Percentiles rank a stretch among this genome's conserved stretches.
Conservation (phyloP, 148 eudicot genomes). For the Fagopyrum tataricum region DNA sequence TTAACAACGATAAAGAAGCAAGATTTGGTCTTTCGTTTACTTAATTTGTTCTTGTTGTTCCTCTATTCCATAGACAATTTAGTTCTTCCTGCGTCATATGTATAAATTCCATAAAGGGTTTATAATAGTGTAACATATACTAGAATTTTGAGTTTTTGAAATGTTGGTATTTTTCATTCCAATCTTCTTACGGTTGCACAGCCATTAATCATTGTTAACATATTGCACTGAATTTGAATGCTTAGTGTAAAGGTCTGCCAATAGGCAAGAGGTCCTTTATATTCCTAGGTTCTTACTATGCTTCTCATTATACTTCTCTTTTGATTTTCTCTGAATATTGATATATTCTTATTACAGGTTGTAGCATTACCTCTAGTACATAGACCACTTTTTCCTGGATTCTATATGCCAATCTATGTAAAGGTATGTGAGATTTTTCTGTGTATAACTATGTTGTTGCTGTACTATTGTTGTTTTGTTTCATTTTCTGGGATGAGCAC, state of each 20-base stretch:
- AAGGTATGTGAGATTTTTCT: slow-evolving; percentile 42
- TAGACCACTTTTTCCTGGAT: slow-evolving; percentile 91
- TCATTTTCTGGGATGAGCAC: not conserved
- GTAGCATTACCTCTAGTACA: slow-evolving; percentile 81
- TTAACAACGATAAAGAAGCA: not conserved
- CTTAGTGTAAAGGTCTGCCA: not conserved
- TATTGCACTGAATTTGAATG: not conserved
- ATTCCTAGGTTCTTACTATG: not conserved
- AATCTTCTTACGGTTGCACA: not conserved
- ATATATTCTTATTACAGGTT: slow-evolving; percentile 48
- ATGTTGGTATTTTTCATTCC: not conserved
- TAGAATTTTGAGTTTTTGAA: not conserved
- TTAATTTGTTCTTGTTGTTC: not conserved
- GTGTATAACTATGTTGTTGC: not conserved
- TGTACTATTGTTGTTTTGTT: not conserved
- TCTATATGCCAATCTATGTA: slow-evolving; percentile 92
- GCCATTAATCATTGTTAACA: not conserved
- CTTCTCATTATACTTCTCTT: not conserved
- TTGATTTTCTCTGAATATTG: not conserved
- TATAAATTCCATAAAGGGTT: not conserved
- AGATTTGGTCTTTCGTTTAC: too few species aligned
- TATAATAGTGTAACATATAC: too few species aligned
- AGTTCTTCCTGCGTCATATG: not conserved
- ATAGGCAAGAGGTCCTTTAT: not conserved
- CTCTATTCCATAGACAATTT: not conserved